Evolutionary conservation across 2,329 filamentous ascomycete species (phyloP).

Genomic region (Cladophialophora psammophila): DNA sequence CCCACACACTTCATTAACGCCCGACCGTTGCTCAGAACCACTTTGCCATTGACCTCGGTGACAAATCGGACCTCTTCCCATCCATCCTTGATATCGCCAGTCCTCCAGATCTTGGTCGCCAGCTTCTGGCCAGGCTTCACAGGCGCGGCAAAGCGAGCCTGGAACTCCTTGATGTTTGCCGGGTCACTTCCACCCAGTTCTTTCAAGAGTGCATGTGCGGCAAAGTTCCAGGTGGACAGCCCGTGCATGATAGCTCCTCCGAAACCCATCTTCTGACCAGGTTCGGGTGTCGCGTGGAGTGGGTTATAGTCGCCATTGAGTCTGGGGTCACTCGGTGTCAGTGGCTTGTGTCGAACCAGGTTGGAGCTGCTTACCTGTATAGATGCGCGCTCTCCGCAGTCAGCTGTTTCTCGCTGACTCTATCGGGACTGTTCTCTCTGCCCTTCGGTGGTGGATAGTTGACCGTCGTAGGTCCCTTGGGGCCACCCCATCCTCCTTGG

Average conservation of each 20-base stretch:
- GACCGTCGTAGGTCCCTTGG: constrained; percentile 81
- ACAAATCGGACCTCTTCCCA: constrained; percentile 87
- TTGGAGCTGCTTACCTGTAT: constrained; percentile 62
- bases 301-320: constrained; percentile 96
- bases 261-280: constrained; percentile 88
- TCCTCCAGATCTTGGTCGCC: constrained; percentile 81
- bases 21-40: constrained; percentile 85
- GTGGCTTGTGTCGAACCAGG: not conserved
- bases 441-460: constrained; percentile 79
- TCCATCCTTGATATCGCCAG: constrained; percentile 68
- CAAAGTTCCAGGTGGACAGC: constrained; percentile 84
- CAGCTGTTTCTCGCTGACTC: constrained; percentile 73
- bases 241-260: constrained; percentile 89
- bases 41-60: constrained; percentile 80
- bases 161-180: constrained; percentile 83
- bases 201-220: constrained; percentile 75
- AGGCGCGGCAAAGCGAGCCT: constrained; percentile 84
- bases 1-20: constrained; percentile 74
- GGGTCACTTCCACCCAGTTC: constrained; percentile 78
- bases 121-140: constrained; percentile 85
- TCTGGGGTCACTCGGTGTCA: constrained; percentile 50
- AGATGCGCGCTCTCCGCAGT: constrained; percentile 75
- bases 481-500: constrained; percentile 85
- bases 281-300: constrained; percentile 84
- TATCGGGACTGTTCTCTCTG: constrained; percentile 68